Evolutionary conservation across 2,329 filamentous ascomycete genomes (phyloP).

Genomic region (Cordyceps pruinosa): DNA sequence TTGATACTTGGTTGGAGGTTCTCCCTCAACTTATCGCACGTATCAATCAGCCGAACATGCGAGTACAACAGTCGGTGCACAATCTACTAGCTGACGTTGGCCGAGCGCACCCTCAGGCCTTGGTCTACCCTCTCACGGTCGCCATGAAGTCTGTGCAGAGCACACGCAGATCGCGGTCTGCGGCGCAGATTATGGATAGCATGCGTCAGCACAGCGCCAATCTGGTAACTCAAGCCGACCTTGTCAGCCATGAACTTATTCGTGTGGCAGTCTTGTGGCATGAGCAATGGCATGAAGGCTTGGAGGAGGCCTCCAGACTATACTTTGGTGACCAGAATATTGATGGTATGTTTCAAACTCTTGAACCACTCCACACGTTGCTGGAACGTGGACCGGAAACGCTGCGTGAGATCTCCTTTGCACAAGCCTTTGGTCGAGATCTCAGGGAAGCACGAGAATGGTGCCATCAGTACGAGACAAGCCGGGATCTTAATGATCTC

Average conservation of each 20-base stretch:
- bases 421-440: constrained; percentile 93
- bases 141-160: constrained; percentile 91
- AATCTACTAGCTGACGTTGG: constrained; percentile 89
- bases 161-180: constrained; percentile 76
- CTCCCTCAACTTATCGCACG: constrained; percentile 95
- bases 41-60: constrained; percentile 89
- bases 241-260: constrained; percentile 94
- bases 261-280: constrained; percentile 97
- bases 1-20: constrained; percentile 98
- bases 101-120: constrained; percentile 85
- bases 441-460: constrained; percentile 92
- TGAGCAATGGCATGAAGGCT: constrained; percentile 95
- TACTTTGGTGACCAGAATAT: constrained; percentile 98
- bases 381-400: constrained; percentile 89
- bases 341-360: constrained; percentile 89
- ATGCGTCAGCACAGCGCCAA: constrained; percentile 92
- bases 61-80: constrained; percentile 85
- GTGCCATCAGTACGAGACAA: constrained; percentile 85
- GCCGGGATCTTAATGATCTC: constrained; percentile 85
- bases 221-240: constrained; percentile 89
- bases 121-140: constrained; percentile 95
- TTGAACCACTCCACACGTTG: constrained; percentile 86
- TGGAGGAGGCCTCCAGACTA: constrained; percentile 91
- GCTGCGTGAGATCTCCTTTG: constrained; percentile 90
- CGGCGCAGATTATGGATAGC: constrained; percentile 91